Evolutionary conservation across 495 filamentous ascomycete species (phyloP), one percentile per base, ranked within the genome.

Genomic region (Coniosporium apollinis): DNA sequence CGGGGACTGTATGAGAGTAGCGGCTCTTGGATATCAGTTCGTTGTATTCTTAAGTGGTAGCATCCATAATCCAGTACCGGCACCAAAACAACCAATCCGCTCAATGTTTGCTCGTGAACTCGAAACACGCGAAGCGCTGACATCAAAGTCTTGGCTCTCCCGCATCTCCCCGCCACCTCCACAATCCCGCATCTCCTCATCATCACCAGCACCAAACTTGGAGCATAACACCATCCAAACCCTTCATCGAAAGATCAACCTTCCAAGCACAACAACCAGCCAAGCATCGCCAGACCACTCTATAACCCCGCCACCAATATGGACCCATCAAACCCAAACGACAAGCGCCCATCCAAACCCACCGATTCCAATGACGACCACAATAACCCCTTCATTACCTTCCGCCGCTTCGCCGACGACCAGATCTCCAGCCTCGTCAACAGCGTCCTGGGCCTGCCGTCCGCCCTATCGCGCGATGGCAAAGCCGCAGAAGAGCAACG

Each of bases 341-440:
- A n/a, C n/a, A n/a, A n/a, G n/a, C n/a, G n/a, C n/a, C n/a, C n/a
- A n/a, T n/a, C n/a, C n/a, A n/a, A n/a, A n/a, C n/a, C n/a, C n/a
- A n/a, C n/a, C 2, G 24, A 26, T 13, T 29, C 37, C 15, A 36
- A 41, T 37, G 33, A 45, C 22, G 54, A 62, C 16, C 44, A 50
- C 28, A 54, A 60, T 36, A 76, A 73, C 39, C 68, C 72, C 9
- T 75, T 76, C 46, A 56, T 72, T 31, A 55, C 64, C 20, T 72
- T 75, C 50, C 68, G 70, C 36, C 66, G 64, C 38, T 73, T 64
- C 45, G 65, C 69, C 35, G 71, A 76, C 45, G 58, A 64, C 34
- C 70, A 72, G 37, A 60, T 74, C 35, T 66, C 64, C 4, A 65
- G 62, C 25, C 51, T 74, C 42, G 45, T 72, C 28, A 61, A 70